Conservation (phyloP, 495 filamentous ascomycete species). For the Collariella sp. region DNA sequence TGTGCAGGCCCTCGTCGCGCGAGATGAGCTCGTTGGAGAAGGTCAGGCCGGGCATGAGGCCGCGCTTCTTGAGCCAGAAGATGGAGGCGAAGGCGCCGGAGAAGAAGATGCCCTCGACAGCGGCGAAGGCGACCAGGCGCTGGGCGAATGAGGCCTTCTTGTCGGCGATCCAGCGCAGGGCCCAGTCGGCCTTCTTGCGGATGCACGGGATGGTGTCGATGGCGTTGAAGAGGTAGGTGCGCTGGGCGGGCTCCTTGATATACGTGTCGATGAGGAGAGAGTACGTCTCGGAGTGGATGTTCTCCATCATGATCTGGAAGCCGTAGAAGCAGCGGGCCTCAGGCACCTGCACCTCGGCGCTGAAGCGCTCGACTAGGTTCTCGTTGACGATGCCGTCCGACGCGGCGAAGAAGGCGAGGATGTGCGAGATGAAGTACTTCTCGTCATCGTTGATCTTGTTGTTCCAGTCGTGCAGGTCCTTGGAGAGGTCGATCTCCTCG, state of each 20-base stretch:
- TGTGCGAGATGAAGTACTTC: conserved; percentile 95
- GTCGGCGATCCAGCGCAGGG: conserved; percentile 88
- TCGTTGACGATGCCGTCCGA: conserved; percentile 99
- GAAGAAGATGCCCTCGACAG: conserved; percentile 99
- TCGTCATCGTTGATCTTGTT: conserved; percentile 94
- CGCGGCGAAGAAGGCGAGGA: conserved; percentile 98
- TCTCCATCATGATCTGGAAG: conserved; percentile 99
- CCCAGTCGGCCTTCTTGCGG: conserved; percentile 96
- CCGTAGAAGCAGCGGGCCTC: conserved; percentile 99
- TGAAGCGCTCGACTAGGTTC: conserved; percentile 97
- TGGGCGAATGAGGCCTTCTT: conserved; percentile 87
- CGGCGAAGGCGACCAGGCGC: conserved; percentile 93
- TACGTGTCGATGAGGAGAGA: conserved; percentile 99
- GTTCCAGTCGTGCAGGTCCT: conserved; percentile 98
- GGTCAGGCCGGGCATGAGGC: conserved; percentile 94
- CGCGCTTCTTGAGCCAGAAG: conserved; percentile 99
- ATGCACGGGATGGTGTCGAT: conserved; percentile 96
- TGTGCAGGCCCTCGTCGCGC: conserved; percentile 98
- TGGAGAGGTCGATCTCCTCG: conserved; percentile 97
- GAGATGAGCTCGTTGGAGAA: conserved; percentile 99
- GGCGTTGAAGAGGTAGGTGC: conserved; percentile 91
- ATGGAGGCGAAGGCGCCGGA: conserved; percentile 97
- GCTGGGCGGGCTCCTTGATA: conserved; percentile 96
- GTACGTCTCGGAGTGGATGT: conserved; percentile 99
- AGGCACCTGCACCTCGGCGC: conserved; percentile 90